These are phyloP conservation scores for Rhodofomes roseus DNA, from an alignment of 1,284 basidiomycete species.

Conservation along the genomic window DNA sequence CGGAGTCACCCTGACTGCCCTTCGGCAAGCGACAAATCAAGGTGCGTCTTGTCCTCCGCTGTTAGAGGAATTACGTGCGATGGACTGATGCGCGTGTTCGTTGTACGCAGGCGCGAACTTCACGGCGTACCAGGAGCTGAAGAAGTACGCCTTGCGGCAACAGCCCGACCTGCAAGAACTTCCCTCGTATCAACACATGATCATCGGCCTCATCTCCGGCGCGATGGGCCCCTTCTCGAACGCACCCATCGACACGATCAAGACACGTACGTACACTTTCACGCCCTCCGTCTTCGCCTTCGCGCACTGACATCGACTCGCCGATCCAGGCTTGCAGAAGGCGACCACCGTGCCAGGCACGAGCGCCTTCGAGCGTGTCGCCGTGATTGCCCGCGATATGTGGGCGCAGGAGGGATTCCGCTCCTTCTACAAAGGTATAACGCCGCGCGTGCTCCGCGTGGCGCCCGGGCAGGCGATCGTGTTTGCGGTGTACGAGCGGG, in stretches of 20 bases:
- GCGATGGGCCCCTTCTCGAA: conserved; percentile 98
- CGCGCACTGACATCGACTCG: neutral
- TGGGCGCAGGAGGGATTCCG: conserved; percentile 86
- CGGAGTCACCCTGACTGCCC: conserved; percentile 90
- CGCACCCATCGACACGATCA: conserved; percentile 97
- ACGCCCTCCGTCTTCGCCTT: neutral
- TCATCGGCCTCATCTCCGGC: conserved; percentile 93
- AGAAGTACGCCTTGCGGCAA: conserved; percentile 71
- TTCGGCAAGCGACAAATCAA: conserved; percentile 98
- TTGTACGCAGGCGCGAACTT: conserved; percentile 82
- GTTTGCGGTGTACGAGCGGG: conserved; percentile 88
- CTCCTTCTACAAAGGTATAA: conserved; percentile 98
- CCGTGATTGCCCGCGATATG: conserved; percentile 86
- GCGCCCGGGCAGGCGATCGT: conserved; percentile 93
- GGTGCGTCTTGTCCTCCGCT: conserved; percentile 43
- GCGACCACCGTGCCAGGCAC: conserved; percentile 75
- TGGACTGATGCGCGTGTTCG: neutral
- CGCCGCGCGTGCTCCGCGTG: conserved; percentile 92
- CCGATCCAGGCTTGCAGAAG: conserved; percentile 72
- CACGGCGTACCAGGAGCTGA: conserved; percentile 97
- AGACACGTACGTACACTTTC: conserved; percentile 65
- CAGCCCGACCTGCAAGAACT: conserved; percentile 79
- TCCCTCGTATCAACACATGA: conserved; percentile 93
- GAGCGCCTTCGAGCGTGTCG: conserved; percentile 75
- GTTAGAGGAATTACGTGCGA: neutral